Evolutionary conservation across 495 filamentous ascomycete species (phyloP).

Genomic region (Penicillium psychrofluorescens): DNA sequence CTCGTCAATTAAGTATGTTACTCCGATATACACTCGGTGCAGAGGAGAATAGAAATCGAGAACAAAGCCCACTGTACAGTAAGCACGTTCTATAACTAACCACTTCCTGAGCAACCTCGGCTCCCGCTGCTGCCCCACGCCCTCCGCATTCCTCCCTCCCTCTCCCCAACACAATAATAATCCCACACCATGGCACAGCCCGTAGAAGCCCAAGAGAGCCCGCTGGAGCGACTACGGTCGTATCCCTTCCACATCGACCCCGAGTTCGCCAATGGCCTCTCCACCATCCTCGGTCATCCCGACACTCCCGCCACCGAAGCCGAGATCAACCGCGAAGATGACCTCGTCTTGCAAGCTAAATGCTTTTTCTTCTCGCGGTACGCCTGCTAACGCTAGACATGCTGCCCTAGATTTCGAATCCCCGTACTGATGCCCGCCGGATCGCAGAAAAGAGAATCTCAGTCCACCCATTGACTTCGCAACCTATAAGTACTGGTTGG

Average conservation of each 20-base stretch:
- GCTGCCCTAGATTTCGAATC: background rate
- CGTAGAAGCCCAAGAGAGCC: background rate
- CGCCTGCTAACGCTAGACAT: background rate
- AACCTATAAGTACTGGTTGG: slow-evolving; percentile 37
- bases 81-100: no score
- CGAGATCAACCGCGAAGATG: slow-evolving; percentile 34
- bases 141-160: background rate
- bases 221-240: slow-evolving; percentile 22
- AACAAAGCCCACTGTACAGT: no score
- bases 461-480: slow-evolving; percentile 28
- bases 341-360: slow-evolving; percentile 43
- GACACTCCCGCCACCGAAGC: slow-evolving; percentile 30
- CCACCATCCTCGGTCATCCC: slow-evolving; percentile 39
- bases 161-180: background rate
- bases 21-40: no score
- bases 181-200: background rate
- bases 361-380: slow-evolving; percentile 49
- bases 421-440: background rate
- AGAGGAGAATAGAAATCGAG: no score
- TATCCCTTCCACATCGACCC: slow-evolving; percentile 36
- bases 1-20: no score
- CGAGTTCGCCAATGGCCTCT: slow-evolving; percentile 43
- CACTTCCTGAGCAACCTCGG: no score
- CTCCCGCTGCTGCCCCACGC: background rate
- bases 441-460: slow-evolving; percentile 34